Evolutionary conservation across 345 rosid genomes (phyloP), one percentile per base, ranked within the genome.

Genomic region (Brassica nigra): DNA sequence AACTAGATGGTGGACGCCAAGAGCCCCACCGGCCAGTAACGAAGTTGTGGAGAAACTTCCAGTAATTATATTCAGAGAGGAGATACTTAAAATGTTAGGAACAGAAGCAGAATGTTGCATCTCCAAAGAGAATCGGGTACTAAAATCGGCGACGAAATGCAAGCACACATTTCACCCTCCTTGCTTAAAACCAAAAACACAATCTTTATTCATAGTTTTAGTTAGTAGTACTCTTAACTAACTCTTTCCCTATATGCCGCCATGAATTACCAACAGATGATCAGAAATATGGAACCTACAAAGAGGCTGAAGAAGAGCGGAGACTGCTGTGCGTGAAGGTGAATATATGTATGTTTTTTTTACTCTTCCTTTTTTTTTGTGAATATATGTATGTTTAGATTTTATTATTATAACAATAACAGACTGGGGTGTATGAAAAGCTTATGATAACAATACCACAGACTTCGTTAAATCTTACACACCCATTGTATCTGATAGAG

Each of bases 201-300:
- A 28, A 10, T 37, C 58, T 27, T 76, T 33, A 39, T 80, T 59
- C 68, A 27, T 34, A 54, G 1, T 42, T 15, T 9, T 3, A 59
- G 4, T 0, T 34, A 61, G 4, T 55, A 62, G 37, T 20, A 30
- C 57, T 15, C 69, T 63, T 63, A 4, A 23, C 27, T 83, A 95
- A 95, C 87, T 93, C 99, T 55, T 95, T 98, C 79, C 99, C 98
- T n/a, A 88, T 91, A 73, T 95, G 99, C 69, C 90, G 97, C 64
- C 87, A 89, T 9, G 99, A 95, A 75, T 84, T 93, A 76, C 89
- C 79, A 58, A 95, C 97, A 20, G 98, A 95, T 55, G 99, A 95
- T 82, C 92, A 90, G 80, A 87, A 83, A 8, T 95, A 95, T 9
- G 98, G 93, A 85, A 91, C 83, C 84, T 87, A 92, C 86, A 91